These are phyloP conservation scores for Ascochyta rabiei DNA, from an alignment of 2,329 filamentous ascomycete species.

Conservation along the genomic window DNA sequence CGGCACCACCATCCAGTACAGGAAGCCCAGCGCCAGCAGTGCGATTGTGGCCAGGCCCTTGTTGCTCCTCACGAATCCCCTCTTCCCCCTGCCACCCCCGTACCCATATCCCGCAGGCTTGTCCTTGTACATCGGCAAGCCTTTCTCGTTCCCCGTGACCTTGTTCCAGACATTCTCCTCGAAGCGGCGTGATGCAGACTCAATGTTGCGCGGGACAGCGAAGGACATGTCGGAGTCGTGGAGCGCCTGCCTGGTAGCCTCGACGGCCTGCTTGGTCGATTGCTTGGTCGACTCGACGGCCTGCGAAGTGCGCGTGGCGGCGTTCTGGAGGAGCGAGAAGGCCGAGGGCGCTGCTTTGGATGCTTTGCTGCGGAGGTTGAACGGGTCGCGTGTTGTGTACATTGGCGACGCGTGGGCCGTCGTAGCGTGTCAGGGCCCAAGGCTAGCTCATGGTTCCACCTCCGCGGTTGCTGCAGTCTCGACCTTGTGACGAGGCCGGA, in stretches of 20 bases:
- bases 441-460: background rate
- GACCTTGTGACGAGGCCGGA: no score
- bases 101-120: conserved; percentile 80
- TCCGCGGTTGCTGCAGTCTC: background rate
- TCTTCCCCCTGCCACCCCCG: conserved; percentile 61
- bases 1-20: conserved; percentile 73
- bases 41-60: conserved; percentile 61
- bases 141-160: conserved; percentile 65
- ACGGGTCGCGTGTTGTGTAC: conserved; percentile 54
- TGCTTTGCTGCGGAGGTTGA: conserved; percentile 50
- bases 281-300: conserved; percentile 23
- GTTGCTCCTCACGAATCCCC: conserved; percentile 62
- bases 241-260: conserved; percentile 39
- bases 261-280: conserved; percentile 41
- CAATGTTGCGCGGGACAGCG: conserved; percentile 50
- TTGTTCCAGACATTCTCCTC: conserved; percentile 52
- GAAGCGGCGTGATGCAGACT: conserved; percentile 48
- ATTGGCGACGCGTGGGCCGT: conserved; percentile 31
- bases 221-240: conserved; percentile 51
- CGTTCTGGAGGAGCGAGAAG: conserved; percentile 39
- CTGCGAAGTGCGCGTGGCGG: conserved; percentile 34
- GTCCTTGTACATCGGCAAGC: conserved; percentile 97
- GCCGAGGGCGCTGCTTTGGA: conserved; percentile 36
- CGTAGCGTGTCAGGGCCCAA: conserved; percentile 16
- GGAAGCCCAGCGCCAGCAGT: conserved; percentile 60